Base-by-base conservation (phyloP, 1,139 yeast species). In the Yamadazyma buinensis region DNA sequence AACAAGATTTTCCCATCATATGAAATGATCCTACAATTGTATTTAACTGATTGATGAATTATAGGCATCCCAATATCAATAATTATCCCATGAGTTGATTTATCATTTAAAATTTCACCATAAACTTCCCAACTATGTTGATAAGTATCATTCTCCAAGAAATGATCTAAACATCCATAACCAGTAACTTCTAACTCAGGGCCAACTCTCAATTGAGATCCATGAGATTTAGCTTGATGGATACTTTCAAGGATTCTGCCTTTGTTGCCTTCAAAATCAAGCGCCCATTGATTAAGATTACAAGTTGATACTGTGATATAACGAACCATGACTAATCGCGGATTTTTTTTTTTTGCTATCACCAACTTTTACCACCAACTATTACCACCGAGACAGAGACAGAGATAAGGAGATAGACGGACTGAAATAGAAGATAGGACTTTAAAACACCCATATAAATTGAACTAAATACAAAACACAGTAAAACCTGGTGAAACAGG, bases 111-210 rank as follows among this genome's bases (percentile, higher is more conserved):
- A 28, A 94, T 87, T 30, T 85, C 80, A 1, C 80, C 82, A 52
- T 87, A 85, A 76, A 87, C 81, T 54, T 92, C 96, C 98, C 97
- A 92, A 5, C 94, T 80, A 57, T 94, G 97, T 33, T 84, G 71
- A 52, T 80, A 90, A 6, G 86, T 68, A 56, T 94, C 99, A 49
- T 81, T 83, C 55, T 94, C 99, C 23, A 86, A 69, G 51, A 88
- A 94, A 57, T 94, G 98, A 56, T 94, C 99, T 37, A 92, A 70
- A 57, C 98, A 92, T 8, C 98, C 98, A 55, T 85, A 85, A 2
- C 97, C 97, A 39, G 96, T 80, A 33, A 94, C 68, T 58, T 94
- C 99, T 30, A 94, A 71, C 57, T 94, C 99, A 1, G 98, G 98
- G 1, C 99, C 99, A 15, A 94, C 96, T 53, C 99, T 74, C 36